Evolutionary conservation across 179 eudicot species (phyloP).

Genomic region (Patellifolia procumbens): DNA sequence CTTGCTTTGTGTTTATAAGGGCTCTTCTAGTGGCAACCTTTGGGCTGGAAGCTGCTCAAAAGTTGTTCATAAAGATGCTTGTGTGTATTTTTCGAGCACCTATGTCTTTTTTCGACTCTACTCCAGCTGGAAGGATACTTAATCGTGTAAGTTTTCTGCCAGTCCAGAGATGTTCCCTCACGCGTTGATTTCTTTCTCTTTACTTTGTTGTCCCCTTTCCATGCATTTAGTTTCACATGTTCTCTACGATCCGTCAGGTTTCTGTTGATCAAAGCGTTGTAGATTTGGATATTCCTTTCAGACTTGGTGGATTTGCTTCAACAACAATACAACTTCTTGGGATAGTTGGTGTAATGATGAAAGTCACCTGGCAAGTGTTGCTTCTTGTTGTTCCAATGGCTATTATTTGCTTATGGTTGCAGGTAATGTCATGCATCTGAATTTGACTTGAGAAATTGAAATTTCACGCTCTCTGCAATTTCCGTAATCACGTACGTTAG

Average conservation of each 20-base stretch:
- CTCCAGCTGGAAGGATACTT: conserved; percentile 95
- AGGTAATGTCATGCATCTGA: conserved; percentile 49
- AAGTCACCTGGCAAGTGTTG: conserved; percentile 98
- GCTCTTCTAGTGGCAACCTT: conserved; percentile 95
- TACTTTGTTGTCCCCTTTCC: background rate
- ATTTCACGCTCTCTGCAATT: conserved; percentile 16
- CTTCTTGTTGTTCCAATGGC: conserved; percentile 98
- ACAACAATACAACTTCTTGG: conserved; percentile 93
- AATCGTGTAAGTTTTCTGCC: conserved; percentile 68
- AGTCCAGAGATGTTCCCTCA: conserved; percentile 1
- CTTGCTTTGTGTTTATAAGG: conserved; percentile 90
- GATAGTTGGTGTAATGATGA: conserved; percentile 93
- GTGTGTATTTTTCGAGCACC: conserved; percentile 82
- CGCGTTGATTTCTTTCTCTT: background rate
- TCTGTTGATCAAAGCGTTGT: conserved; percentile 58
- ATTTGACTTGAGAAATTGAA: conserved; percentile 9
- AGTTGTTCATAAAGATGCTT: conserved; percentile 85
- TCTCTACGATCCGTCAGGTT: conserved; percentile 39
- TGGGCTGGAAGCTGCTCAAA: conserved; percentile 94
- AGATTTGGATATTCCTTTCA: conserved; percentile 56
- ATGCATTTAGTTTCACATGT: conserved; percentile 17
- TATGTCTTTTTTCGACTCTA: conserved; percentile 99
- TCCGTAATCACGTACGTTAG: background rate
- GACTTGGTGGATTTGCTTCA: conserved; percentile 60
- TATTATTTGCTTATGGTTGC: conserved; percentile 99